These are phyloP conservation scores for Volvox reticuliferus DNA, from an alignment of 139 green algal species.

Conservation along the genomic window DNA sequence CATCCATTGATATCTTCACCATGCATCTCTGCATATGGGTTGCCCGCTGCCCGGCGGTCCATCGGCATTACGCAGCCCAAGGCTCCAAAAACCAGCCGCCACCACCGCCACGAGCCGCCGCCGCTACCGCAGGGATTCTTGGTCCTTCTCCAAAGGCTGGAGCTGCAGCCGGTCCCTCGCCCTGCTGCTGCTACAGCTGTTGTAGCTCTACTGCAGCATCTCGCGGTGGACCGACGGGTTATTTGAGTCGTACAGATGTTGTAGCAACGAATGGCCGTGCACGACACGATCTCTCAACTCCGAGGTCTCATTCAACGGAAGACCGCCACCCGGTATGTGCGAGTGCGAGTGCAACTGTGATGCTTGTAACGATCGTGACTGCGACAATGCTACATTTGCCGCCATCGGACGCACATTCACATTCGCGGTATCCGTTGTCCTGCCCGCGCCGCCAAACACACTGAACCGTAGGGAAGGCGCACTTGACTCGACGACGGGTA, in stretches of 20 bases:
- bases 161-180: not conserved
- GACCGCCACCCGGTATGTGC: not conserved
- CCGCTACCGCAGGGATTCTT: no score
- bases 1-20: no score
- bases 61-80: no score
- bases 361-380: not conserved
- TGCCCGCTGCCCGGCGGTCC: no score
- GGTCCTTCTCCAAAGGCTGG: no score
- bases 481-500: not conserved
- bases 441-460: not conserved
- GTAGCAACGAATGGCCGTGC: constrained; percentile 64
- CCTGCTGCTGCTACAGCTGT: not conserved
- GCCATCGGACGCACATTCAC: not conserved
- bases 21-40: no score
- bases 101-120: no score
- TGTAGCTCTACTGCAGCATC: constrained; percentile 5
- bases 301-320: constrained; percentile 56
- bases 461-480: not conserved
- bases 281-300: constrained; percentile 48
- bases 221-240: constrained; percentile 61
- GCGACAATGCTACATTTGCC: not conserved
- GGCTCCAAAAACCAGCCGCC: no score
- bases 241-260: constrained; percentile 66
- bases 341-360: no score
- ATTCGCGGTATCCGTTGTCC: not conserved